Percentiles rank a stretch among this genome's conserved stretches.
phyloP scores from a whole-genome alignment of 2,329 filamentous ascomycete genomes.

The Trichophyton rubrum region DNA sequence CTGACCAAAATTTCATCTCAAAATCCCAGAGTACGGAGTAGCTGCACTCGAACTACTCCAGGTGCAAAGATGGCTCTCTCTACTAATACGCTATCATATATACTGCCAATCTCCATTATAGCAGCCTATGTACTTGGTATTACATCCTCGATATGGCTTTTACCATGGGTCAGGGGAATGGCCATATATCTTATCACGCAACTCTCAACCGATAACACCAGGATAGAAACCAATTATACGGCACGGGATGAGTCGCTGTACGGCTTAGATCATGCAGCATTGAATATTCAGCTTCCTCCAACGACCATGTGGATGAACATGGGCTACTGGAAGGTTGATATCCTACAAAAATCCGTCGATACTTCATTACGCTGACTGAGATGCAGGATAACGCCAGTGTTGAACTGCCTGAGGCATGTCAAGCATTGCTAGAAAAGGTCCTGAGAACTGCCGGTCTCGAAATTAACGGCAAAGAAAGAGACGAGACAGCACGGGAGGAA shows the following conservation, averaged over 20 bases:
- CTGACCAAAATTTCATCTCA: too few species aligned
- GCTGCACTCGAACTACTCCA: too few species aligned
- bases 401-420: constrained; percentile 37
- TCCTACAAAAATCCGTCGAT: neutral
- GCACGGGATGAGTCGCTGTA: constrained; percentile 24
- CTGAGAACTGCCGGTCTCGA: constrained; percentile 34
- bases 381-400: neutral
- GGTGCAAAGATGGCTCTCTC: neutral
- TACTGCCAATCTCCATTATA: neutral
- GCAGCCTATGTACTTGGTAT: neutral
- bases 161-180: neutral
- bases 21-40: too few species aligned
- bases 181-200: neutral
- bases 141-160: neutral
- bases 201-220: neutral
- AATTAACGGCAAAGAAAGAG: neutral
- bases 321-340: constrained; percentile 43
- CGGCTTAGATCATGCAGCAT: constrained; percentile 44
- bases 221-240: neutral
- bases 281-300: constrained; percentile 39
- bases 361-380: neutral
- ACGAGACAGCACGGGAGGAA: neutral
- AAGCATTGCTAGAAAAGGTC: constrained; percentile 39
- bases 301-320: constrained; percentile 53
- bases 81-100: neutral